Base-by-base conservation (phyloP, 768 basidiomycete genomes). In the Boletus vermiculosoides region DNA sequence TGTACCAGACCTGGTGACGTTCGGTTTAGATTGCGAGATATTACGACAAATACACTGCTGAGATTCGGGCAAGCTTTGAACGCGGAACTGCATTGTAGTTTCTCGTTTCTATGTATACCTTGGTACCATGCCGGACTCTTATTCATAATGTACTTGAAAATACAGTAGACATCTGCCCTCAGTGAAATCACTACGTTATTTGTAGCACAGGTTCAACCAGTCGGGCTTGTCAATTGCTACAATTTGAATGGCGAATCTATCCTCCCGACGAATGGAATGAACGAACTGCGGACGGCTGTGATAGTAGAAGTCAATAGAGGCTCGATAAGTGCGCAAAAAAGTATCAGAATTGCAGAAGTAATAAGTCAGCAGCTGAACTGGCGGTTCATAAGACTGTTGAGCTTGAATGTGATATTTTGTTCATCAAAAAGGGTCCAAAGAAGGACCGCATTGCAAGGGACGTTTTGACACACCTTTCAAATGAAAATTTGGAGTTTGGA, bases 1-100 rank as follows among this genome's bases (percentile, higher is more conserved):
- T n/a, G n/a, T 20, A 22, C 12, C 20, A 20, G 28, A 59, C 37
- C 45, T 20, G 52, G 41, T 51, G 5, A 55, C 25, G 45, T 18
- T 59, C 50, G 12, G 6, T 22, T 30, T 63, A 94, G 91, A 94
- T 95, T 76, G 89, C 90, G 5, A 83, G 94, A 59, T 97, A 94
- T 74, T 96, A 93, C 79, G 92, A 96, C 83, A 94, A 96, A 68
- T 97, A 98, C 68, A 99, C 97, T 1, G 76, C 91, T 42, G 95
- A 98, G 72, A 98, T 98, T 61, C 86, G 94, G 48, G 94, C 92
- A 23, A 98, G 94, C 74, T 98, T 98, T 80, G 96, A 99, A 71
- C 88, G 96, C 62, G 96, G 96, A 51, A 96, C 95, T 9, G 94
- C 95, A 31, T 74, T 98, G 45, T 96, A 75, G 73, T n/a, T 36